Evolutionary conservation across 225 moss, liverwort and hornwort genomes (phyloP).

Genomic region (Marchantia polymorpha): DNA sequence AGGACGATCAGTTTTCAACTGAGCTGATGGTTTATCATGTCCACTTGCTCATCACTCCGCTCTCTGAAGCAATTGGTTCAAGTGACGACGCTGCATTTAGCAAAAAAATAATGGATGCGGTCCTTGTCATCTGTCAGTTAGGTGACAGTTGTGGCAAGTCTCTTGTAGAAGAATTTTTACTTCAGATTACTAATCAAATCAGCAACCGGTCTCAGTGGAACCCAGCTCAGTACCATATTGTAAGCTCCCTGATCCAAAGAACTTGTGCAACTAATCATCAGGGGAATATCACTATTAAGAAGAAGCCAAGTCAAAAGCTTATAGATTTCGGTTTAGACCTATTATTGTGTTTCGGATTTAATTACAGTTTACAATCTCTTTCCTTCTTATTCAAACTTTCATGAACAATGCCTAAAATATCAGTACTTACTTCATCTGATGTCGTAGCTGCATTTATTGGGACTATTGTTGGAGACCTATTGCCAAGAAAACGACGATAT

Average conservation of each 20-base stretch:
- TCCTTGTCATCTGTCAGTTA: slow-evolving; percentile 50
- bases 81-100: slow-evolving; percentile 46
- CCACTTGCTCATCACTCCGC: slow-evolving; percentile 52
- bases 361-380: too few species aligned
- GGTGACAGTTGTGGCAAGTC: slow-evolving; percentile 29
- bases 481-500: slow-evolving; percentile 43
- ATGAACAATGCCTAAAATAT: too few species aligned
- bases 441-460: slow-evolving; percentile 63
- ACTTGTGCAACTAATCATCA: not conserved
- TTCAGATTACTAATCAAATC: slow-evolving; percentile 49
- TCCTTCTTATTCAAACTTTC: too few species aligned
- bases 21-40: slow-evolving; percentile 48
- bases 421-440: not conserved
- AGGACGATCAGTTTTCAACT: slow-evolving; percentile 48
- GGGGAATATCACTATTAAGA: too few species aligned
- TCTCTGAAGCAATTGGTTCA: slow-evolving; percentile 58
- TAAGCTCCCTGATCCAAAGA: slow-evolving; percentile 34
- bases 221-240: slow-evolving; percentile 51
- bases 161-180: slow-evolving; percentile 61
- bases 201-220: slow-evolving; percentile 50
- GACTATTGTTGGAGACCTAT: slow-evolving; percentile 70
- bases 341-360: too few species aligned
- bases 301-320: not conserved
- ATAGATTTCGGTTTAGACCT: too few species aligned
- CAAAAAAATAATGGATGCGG: slow-evolving; percentile 42